Evolutionary conservation across 2,329 filamentous ascomycete species (phyloP).

Genomic region (Aureobasidium uvarum): DNA sequence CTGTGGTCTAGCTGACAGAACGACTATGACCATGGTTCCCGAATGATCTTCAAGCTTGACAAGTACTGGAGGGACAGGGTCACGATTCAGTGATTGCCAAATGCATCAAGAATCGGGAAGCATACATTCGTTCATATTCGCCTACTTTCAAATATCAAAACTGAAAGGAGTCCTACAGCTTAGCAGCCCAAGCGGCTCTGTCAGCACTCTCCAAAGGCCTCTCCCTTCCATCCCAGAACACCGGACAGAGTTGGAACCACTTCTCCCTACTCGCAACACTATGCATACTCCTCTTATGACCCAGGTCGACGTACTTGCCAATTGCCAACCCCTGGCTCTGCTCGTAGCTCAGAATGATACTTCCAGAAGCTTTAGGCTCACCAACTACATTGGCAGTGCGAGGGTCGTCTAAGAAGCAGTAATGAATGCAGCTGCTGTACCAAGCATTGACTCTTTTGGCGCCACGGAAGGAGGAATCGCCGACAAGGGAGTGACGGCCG

Average conservation of each 20-base stretch:
- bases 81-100: not conserved
- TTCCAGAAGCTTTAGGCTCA: conserved; percentile 70
- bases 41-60: not conserved
- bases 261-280: conserved; percentile 42
- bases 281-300: conserved; percentile 43
- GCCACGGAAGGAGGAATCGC: conserved; percentile 55
- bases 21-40: not conserved
- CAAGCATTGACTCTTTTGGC: conserved; percentile 57
- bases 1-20: not conserved
- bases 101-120: too few species aligned
- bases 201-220: conserved; percentile 33
- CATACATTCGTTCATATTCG: not conserved
- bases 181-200: conserved; percentile 32
- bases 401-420: conserved; percentile 59
- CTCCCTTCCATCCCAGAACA: conserved; percentile 50
- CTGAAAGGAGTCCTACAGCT: conserved; percentile 9
- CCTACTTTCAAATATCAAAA: too few species aligned
- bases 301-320: conserved; percentile 50
- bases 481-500: conserved; percentile 60
- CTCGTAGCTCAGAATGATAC: conserved; percentile 70
- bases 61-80: not conserved
- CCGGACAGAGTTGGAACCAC: conserved; percentile 48
- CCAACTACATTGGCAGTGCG: conserved; percentile 58
- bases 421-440: conserved; percentile 59
- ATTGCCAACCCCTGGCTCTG: conserved; percentile 70